Evolutionary conservation across 805 yeast genomes (phyloP).

Genomic region (Peterozyma toletana): DNA sequence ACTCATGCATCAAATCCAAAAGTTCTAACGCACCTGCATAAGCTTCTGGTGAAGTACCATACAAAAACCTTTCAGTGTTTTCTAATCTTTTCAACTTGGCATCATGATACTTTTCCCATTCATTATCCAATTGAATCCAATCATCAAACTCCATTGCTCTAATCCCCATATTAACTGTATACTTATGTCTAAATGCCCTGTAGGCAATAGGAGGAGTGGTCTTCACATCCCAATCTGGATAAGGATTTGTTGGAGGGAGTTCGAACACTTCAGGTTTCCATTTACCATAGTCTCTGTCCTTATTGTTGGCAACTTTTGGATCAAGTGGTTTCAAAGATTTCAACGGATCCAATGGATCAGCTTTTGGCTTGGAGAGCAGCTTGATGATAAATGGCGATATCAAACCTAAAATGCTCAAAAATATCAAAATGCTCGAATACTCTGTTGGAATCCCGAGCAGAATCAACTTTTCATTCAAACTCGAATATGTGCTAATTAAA

Average conservation of each 20-base stretch:
- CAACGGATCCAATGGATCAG: constrained; percentile 7
- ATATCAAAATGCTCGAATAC: no score
- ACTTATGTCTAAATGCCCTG: constrained; percentile 60
- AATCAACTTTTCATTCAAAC: no score
- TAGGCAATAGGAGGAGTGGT: constrained; percentile 53
- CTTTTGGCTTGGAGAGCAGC: not conserved
- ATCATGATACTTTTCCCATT: constrained; percentile 51
- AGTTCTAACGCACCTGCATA: constrained; percentile 49
- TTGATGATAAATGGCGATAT: not conserved
- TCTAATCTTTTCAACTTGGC: constrained; percentile 42
- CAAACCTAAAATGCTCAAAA: no score
- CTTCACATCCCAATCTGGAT: constrained; percentile 38
- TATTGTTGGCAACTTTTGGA: constrained; percentile 31
- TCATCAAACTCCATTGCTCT: constrained; percentile 50
- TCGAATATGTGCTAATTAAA: no score
- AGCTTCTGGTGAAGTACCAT: constrained; percentile 45
- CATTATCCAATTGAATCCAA: constrained; percentile 66
- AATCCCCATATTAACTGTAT: constrained; percentile 64
- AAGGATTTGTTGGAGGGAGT: constrained; percentile 43
- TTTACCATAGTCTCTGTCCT: constrained; percentile 36
- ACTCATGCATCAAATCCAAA: constrained; percentile 43
- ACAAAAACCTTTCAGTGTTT: constrained; percentile 36
- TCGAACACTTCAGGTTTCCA: constrained; percentile 49
- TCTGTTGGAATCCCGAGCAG: no score
- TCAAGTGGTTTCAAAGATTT: constrained; percentile 19